These are phyloP conservation scores for Coniochaeta prunicola DNA, from an alignment of 2,329 filamentous ascomycete genomes.

Conservation along the genomic window DNA sequence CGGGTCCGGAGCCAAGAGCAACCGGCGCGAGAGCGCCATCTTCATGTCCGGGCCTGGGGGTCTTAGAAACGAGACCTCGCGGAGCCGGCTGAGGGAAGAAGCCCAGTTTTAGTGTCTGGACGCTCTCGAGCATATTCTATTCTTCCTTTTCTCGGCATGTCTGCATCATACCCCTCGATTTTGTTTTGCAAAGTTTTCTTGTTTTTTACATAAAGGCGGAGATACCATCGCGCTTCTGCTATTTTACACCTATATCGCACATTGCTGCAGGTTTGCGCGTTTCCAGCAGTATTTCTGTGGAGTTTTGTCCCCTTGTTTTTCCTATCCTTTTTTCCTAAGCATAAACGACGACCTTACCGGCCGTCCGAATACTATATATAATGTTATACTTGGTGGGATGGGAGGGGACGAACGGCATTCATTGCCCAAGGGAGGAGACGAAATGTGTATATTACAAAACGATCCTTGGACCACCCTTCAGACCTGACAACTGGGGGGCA, in stretches of 20 bases:
- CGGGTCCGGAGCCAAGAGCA: conserved; percentile 23
- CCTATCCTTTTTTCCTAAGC: conserved; percentile 9
- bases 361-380: too few species aligned
- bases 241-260: background rate
- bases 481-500: background rate
- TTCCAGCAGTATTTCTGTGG: background rate
- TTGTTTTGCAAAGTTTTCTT: background rate
- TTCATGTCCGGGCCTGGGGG: conserved; percentile 35
- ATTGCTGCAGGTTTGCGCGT: background rate
- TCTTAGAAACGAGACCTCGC: conserved; percentile 41
- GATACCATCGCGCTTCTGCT: background rate
- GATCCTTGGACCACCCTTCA: background rate
- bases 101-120: conserved; percentile 26
- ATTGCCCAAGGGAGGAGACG: too few species aligned
- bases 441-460: too few species aligned
- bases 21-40: conserved; percentile 54
- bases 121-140: background rate
- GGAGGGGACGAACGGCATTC: too few species aligned
- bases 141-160: conserved; percentile 12
- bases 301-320: background rate
- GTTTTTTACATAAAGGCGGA: background rate
- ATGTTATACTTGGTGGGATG: too few species aligned
- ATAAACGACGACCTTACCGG: too few species aligned
- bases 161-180: conserved; percentile 11
- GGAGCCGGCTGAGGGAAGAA: conserved; percentile 48